Conservation (phyloP, 2,329 filamentous ascomycete genomes). For the Stromatinia cepivora region DNA sequence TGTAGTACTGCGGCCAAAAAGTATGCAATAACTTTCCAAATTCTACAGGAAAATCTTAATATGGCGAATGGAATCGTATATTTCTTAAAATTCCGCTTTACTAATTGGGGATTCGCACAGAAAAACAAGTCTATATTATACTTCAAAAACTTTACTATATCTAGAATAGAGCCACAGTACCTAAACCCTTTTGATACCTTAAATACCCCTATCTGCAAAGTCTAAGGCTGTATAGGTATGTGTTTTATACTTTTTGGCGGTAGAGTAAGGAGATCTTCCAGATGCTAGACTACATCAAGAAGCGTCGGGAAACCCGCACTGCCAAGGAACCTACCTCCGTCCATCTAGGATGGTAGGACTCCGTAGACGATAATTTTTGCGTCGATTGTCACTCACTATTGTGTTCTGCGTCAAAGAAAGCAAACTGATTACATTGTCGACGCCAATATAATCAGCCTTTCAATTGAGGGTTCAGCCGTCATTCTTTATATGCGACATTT, state of each 20-base stretch:
- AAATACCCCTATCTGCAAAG: no score
- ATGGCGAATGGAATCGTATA: no score
- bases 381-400: conserved; percentile 1
- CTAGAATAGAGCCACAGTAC: no score
- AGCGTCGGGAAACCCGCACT: neutral
- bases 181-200: no score
- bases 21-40: no score
- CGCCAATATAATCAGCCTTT: conserved; percentile 12
- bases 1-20: neutral
- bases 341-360: neutral
- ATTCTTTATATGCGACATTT: conserved; percentile 10
- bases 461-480: conserved; percentile 3
- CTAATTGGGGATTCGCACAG: no score
- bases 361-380: neutral
- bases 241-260: no score
- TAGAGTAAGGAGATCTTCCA: neutral
- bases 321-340: conserved; percentile 9
- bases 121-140: no score
- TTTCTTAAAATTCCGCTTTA: no score
- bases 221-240: no score
- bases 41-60: no score
- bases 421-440: conserved; percentile 16
- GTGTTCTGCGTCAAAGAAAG: conserved; percentile 14
- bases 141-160: no score
- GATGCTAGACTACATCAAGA: conserved; percentile 12